Evolutionary conservation across 208 protist genomes (phyloP).

Genomic region (Wallacemonas sp.): DNA sequence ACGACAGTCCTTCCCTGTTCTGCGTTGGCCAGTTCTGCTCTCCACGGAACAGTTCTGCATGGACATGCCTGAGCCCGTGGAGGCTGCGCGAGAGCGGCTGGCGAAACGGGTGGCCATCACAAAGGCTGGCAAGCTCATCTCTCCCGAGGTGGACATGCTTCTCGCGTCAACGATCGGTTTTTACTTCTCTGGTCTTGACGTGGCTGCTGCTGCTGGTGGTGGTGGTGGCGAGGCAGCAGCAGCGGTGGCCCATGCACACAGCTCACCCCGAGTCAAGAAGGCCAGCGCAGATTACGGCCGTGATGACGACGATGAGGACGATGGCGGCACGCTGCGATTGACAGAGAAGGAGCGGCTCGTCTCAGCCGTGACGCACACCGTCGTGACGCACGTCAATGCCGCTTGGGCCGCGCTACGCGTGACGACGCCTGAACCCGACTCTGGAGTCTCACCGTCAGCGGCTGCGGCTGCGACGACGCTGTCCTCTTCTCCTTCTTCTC

Average conservation of each 20-base stretch:
- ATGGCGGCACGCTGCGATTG: neutral
- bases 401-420: slow-evolving; percentile 29
- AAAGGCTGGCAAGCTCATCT: slow-evolving; percentile 8
- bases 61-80: slow-evolving; percentile 27
- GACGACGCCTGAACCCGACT: too few relatives aligned
- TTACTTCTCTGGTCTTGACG: slow-evolving; percentile 1
- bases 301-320: slow-evolving; percentile 8
- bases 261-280: too few relatives aligned
- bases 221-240: too few relatives aligned
- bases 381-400: slow-evolving; percentile 32
- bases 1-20: neutral
- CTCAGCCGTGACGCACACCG: slow-evolving; percentile 19
- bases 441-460: slow-evolving; percentile 9
- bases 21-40: slow-evolving; percentile 35
- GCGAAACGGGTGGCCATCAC: neutral
- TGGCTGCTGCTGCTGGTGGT: neutral
- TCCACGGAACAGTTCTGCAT: slow-evolving; percentile 36
- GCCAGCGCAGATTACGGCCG: slow-evolving; percentile 4
- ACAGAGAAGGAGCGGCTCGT: slow-evolving; percentile 1
- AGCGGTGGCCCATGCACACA: too few relatives aligned
- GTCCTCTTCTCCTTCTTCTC: too few relatives aligned
- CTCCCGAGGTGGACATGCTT: neutral
- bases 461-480: neutral
- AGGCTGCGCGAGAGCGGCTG: neutral
- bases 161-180: slow-evolving; percentile 10